Evolutionary conservation across 352 stramenopile species (phyloP).

Genomic region (Peronospora destructor): DNA sequence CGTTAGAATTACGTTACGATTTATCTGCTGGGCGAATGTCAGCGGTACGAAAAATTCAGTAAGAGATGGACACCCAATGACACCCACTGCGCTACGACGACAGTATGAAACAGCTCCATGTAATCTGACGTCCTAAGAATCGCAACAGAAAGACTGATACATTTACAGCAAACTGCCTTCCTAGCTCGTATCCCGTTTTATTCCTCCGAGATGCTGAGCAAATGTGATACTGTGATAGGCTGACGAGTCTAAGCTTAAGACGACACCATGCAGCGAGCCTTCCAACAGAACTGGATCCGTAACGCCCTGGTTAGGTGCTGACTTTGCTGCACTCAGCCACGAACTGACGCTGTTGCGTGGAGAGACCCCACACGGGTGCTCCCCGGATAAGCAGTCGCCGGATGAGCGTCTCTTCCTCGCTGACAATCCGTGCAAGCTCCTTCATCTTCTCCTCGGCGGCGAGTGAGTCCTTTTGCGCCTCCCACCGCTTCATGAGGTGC

Average conservation of each 20-base stretch:
- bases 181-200: constrained; percentile 27
- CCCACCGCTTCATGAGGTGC: constrained; percentile 55
- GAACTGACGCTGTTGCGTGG: constrained; percentile 64
- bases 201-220: constrained; percentile 23
- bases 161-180: constrained; percentile 20
- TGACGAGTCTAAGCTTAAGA: not conserved
- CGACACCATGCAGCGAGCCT: not conserved
- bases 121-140: not conserved
- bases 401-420: constrained; percentile 44
- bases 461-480: constrained; percentile 33
- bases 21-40: too few relatives aligned
- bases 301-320: constrained; percentile 10
- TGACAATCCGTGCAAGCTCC: constrained; percentile 37
- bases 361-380: constrained; percentile 69
- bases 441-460: constrained; percentile 34
- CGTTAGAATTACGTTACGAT: too few relatives aligned
- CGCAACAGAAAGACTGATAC: constrained; percentile 11
- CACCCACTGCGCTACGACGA: too few relatives aligned
- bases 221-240: constrained; percentile 3
- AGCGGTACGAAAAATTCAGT: too few relatives aligned
- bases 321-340: constrained; percentile 47
- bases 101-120: too few relatives aligned
- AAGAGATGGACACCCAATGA: too few relatives aligned
- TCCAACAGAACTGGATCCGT: constrained; percentile 5
- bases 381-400: constrained; percentile 63